Conservation (phyloP, 2,329 filamentous ascomycete genomes). For the Colletotrichum sp. region DNA sequence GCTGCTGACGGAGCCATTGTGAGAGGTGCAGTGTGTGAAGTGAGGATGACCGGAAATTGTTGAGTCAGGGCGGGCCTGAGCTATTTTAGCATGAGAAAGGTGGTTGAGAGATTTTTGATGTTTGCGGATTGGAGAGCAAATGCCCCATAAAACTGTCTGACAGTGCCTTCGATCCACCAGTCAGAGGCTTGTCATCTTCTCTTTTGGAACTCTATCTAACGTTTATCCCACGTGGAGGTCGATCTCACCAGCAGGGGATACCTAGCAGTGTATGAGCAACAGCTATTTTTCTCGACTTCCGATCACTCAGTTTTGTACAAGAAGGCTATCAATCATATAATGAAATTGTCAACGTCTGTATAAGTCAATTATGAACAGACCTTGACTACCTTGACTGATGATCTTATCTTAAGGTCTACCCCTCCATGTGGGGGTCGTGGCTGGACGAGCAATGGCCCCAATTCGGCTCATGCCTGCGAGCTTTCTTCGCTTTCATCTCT, state of each 20-base stretch:
- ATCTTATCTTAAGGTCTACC: neutral
- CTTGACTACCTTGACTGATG: neutral
- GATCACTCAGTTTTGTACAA: neutral
- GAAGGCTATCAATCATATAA: neutral
- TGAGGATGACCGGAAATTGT: neutral
- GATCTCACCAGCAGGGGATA: neutral
- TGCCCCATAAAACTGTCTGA: neutral
- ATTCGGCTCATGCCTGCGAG: neutral
- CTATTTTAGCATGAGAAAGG: constrained; percentile 10
- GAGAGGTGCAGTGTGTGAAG: neutral
- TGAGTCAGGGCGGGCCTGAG: constrained; percentile 7
- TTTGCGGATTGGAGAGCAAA: neutral
- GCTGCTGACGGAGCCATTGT: neutral
- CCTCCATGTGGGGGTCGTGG: neutral
- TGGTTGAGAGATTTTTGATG: constrained; percentile 15
- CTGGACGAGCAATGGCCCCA: neutral
- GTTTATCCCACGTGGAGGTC: neutral
- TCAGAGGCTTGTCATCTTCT: neutral
- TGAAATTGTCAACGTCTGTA: neutral
- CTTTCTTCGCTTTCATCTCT: neutral
- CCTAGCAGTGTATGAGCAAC: neutral
- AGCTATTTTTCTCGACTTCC: neutral
- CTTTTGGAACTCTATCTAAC: neutral
- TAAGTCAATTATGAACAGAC: neutral
- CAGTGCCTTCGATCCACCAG: neutral